Conservation (phyloP, 495 filamentous ascomycete genomes). For the Aspergillus sclerotioniger region DNA sequence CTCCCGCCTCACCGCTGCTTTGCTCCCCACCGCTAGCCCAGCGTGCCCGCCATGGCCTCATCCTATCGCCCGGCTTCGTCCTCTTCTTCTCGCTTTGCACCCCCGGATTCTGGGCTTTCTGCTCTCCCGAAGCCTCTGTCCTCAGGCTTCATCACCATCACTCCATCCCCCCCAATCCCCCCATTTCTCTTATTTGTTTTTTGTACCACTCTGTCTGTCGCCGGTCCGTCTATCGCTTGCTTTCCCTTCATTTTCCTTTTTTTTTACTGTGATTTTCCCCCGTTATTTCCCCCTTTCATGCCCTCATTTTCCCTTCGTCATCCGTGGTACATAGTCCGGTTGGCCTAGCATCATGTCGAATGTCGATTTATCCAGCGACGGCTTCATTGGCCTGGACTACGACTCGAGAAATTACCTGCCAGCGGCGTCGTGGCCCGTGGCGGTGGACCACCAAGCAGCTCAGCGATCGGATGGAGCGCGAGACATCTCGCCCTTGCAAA, state of each 20-base stretch:
- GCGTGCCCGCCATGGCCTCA: conserved; percentile 33
- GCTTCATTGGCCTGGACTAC: conserved; percentile 49
- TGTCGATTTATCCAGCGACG: conserved; percentile 43
- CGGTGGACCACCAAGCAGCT: conserved; percentile 39
- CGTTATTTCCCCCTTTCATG: conserved; percentile 13
- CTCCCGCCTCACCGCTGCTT: conserved; percentile 49
- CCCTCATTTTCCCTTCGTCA: conserved; percentile 10
- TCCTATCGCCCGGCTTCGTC: conserved; percentile 21
- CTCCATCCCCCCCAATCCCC: conserved; percentile 1
- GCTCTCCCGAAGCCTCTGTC: conserved; percentile 26
- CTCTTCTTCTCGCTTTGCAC: conserved; percentile 20
- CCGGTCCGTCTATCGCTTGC: background rate
- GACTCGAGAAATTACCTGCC: conserved; percentile 49
- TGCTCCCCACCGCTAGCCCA: conserved; percentile 35
- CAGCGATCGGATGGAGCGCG: conserved; percentile 37
- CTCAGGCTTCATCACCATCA: conserved; percentile 21
- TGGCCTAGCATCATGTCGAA: conserved; percentile 38
- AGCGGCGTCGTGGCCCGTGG: conserved; percentile 42
- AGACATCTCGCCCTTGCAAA: conserved; percentile 47
- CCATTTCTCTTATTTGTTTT: conserved; percentile 18
- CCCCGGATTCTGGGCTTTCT: conserved; percentile 33
- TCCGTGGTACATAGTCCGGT: conserved; percentile 13
- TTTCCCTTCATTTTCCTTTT: conserved; percentile 4
- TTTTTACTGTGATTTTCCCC: conserved; percentile 5
- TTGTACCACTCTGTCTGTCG: conserved; percentile 16